Evolutionary conservation across 805 yeast species (phyloP).

Genomic region (Barnettozyma californica): DNA sequence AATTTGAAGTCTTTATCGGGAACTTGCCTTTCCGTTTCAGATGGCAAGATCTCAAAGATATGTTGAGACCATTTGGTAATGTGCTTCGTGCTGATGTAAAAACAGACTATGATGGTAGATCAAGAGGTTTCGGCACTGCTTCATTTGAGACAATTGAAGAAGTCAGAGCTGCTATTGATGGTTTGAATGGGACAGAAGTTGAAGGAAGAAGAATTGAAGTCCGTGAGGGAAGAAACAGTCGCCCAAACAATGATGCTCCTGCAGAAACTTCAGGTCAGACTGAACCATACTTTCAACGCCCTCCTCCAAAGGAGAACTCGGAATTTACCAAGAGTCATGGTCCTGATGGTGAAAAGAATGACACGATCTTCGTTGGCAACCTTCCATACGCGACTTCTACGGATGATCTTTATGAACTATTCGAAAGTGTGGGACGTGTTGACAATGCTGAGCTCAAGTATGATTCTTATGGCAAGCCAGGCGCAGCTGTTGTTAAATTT

Average conservation of each 20-base stretch:
- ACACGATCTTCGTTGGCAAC: constrained; percentile 63
- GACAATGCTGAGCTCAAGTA: constrained; percentile 70
- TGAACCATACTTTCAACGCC: constrained; percentile 1
- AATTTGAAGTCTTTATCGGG: constrained; percentile 63
- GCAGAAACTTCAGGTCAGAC: background rate
- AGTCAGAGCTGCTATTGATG: constrained; percentile 65
- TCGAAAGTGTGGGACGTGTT: constrained; percentile 78
- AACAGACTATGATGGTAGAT: constrained; percentile 60
- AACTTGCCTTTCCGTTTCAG: constrained; percentile 77
- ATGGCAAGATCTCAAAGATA: constrained; percentile 83
- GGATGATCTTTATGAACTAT: constrained; percentile 77
- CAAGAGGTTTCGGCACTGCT: constrained; percentile 85
- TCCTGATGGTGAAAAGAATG: constrained; percentile 57
- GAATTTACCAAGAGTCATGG: constrained; percentile 63
- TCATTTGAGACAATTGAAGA: constrained; percentile 59
- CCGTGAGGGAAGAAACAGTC: constrained; percentile 54
- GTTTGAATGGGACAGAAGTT: constrained; percentile 61
- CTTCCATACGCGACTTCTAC: constrained; percentile 87
- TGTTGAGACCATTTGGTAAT: constrained; percentile 71
- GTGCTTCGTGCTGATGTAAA: constrained; percentile 81
- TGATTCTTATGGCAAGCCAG: constrained; percentile 62
- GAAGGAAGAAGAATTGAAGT: constrained; percentile 79
- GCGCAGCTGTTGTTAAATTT: constrained; percentile 82
- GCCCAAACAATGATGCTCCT: constrained; percentile 11
- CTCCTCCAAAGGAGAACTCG: constrained; percentile 18